Evolutionary conservation across 1,284 basidiomycete species (phyloP).

Genomic region (Sanghuangporus weigelae): DNA sequence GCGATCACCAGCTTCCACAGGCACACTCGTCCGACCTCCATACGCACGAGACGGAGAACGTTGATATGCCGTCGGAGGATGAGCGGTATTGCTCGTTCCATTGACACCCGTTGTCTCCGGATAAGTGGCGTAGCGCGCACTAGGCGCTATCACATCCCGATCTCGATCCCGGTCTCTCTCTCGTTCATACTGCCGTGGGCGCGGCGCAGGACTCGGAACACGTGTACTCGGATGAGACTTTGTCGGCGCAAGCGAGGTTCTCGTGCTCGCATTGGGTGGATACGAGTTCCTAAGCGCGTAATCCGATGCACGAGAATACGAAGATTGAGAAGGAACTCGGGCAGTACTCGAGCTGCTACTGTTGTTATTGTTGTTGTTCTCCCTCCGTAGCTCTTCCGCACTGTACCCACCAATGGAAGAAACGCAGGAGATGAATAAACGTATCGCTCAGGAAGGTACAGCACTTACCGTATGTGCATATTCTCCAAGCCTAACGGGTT

Average conservation of each 20-base stretch:
- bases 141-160: background rate
- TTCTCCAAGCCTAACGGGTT: constrained; percentile 62
- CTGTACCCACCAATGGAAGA: background rate
- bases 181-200: background rate
- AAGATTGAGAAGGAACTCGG: background rate
- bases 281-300: background rate
- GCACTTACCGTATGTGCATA: constrained; percentile 59
- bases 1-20: background rate
- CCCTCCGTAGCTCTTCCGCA: background rate
- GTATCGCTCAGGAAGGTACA: background rate
- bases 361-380: background rate
- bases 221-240: constrained; percentile 1
- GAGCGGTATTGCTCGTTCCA: background rate
- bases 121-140: background rate
- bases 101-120: background rate
- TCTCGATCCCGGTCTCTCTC: background rate
- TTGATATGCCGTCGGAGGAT: background rate
- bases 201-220: background rate
- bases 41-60: background rate
- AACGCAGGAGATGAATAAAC: background rate
- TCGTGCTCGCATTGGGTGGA: background rate
- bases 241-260: background rate
- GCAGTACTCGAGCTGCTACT: background rate
- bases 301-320: background rate
- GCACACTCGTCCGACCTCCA: constrained; percentile 11